Conservation (phyloP, 495 filamentous ascomycete species). For the Aspergillus avenaceus region DNA sequence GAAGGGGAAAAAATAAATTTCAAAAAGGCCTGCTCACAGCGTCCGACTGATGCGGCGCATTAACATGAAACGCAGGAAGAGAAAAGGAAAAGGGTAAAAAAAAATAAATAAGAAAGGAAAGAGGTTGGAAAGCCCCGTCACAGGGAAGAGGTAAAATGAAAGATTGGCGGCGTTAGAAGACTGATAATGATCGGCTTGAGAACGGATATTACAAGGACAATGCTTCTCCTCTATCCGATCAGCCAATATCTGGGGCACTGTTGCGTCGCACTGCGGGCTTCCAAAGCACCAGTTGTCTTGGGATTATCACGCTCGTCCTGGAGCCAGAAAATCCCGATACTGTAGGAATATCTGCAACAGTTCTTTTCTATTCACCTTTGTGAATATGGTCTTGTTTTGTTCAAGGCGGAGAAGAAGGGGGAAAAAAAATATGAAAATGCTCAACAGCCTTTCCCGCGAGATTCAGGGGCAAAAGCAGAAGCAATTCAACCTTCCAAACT, state of each 20-base stretch:
- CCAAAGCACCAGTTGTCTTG: not conserved
- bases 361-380: not conserved
- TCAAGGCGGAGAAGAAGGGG: not conserved
- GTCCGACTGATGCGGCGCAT: conserved; percentile 40
- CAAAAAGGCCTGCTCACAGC: conserved; percentile 40
- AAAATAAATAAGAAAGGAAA: conserved; percentile 10
- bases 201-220: conserved; percentile 6
- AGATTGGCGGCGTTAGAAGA: conserved; percentile 13
- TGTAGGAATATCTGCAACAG: not conserved
- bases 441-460: not conserved
- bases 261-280: not conserved
- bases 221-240: conserved; percentile 8
- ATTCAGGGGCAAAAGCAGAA: conserved; percentile 29
- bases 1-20: conserved; percentile 14
- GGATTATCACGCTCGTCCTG: not conserved
- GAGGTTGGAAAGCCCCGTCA: conserved; percentile 5
- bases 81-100: conserved; percentile 14
- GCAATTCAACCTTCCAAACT: conserved; percentile 3
- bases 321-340: not conserved
- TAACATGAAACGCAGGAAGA: conserved; percentile 22
- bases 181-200: conserved; percentile 23
- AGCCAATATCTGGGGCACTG: not conserved
- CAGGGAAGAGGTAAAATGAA: conserved; percentile 11
- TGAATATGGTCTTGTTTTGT: not conserved
- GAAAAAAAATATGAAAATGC: not conserved